Percentiles rank a stretch among this genome's conserved stretches.
Evolutionary conservation across 208 protist genomes (phyloP).

Genomic region (Leishmania mexicana): DNA sequence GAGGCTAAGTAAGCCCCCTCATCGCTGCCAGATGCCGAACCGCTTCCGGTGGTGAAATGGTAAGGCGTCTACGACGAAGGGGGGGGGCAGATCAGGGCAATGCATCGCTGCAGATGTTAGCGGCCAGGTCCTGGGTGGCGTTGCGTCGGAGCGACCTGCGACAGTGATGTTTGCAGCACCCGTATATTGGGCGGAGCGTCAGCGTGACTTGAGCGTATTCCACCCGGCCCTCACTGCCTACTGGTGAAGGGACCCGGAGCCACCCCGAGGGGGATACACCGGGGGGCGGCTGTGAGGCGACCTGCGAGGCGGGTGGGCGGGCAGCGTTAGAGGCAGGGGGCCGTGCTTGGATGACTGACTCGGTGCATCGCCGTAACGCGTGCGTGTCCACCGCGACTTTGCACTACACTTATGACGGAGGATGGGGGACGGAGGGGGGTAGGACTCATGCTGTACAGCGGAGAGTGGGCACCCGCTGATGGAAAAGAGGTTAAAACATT

Average conservation of each 20-base stretch:
- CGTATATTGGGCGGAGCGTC: not conserved
- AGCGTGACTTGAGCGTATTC: not conserved
- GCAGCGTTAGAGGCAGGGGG: not conserved
- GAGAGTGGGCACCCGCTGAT: not conserved
- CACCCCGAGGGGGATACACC: not conserved
- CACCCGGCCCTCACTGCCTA: not conserved
- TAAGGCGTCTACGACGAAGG: not conserved
- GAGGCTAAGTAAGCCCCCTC: not conserved
- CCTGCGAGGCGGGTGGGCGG: not conserved
- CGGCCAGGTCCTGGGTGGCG: not conserved
- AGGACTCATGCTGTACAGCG: not conserved
- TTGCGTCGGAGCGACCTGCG: slow-evolving; percentile 1
- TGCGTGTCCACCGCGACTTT: not conserved
- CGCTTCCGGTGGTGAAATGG: not conserved
- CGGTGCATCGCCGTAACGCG: not conserved
- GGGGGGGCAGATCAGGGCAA: not conserved
- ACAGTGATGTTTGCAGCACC: not conserved
- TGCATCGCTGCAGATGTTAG: not conserved
- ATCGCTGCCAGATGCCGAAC: not conserved
- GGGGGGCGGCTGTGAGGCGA: not conserved
- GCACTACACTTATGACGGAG: not conserved
- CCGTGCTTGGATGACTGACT: not conserved
- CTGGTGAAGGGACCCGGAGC: too few relatives aligned
- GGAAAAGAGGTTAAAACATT: not conserved
- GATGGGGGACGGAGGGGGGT: not conserved